Conservation (phyloP, 768 basidiomycete genomes). For the Naganishia kalamii region DNA sequence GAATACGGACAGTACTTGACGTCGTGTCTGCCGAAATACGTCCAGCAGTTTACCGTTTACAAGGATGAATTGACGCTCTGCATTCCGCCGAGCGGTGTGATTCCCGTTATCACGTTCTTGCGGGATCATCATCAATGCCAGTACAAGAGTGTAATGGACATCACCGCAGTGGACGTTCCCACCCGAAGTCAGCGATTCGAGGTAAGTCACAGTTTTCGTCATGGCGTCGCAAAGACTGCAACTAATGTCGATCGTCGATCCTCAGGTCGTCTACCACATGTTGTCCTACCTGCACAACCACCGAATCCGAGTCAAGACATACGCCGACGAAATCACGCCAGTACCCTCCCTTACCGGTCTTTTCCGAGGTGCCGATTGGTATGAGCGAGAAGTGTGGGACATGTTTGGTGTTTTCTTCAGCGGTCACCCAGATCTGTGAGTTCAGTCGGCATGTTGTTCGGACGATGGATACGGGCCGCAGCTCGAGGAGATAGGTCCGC, state of each 20-base stretch:
- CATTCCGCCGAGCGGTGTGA: constrained; percentile 68
- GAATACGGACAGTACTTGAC: constrained; percentile 87
- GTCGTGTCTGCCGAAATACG: constrained; percentile 89
- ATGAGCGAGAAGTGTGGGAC: constrained; percentile 97
- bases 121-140: constrained; percentile 93
- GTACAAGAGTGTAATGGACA: constrained; percentile 86
- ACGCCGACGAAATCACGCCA: constrained; percentile 83
- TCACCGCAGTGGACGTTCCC: constrained; percentile 92
- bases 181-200: constrained; percentile 90
- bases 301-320: constrained; percentile 93
- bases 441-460: constrained; percentile 26
- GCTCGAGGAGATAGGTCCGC: neutral
- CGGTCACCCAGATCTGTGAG: constrained; percentile 90
- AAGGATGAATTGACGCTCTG: constrained; percentile 93
- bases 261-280: constrained; percentile 77
- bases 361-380: constrained; percentile 95
- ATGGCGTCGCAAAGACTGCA: constrained; percentile 15
- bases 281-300: constrained; percentile 71
- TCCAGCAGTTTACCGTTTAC: constrained; percentile 95
- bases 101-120: constrained; percentile 82
- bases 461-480: neutral
- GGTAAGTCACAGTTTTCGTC: constrained; percentile 30
- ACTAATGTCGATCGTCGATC: neutral
- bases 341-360: constrained; percentile 74
- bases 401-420: constrained; percentile 94